phyloP scores from a whole-genome alignment of 2,329 filamentous ascomycete species.

The Lasiodiplodia sp. region DNA sequence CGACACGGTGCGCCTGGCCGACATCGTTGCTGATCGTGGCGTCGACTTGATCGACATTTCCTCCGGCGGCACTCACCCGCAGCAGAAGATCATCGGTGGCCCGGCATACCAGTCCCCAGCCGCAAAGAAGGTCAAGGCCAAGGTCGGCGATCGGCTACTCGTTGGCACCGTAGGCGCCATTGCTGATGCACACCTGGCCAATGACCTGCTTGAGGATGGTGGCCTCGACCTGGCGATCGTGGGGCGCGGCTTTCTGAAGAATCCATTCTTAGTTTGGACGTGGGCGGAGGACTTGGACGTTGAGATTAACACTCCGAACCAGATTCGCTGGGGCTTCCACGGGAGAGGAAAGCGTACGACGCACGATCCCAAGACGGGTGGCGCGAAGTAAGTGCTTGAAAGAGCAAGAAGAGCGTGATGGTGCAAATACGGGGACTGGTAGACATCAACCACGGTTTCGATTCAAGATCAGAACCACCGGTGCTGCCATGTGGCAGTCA shows the following conservation, averaged over 20 bases:
- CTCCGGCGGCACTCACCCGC: constrained; percentile 72
- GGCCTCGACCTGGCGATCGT: constrained; percentile 73
- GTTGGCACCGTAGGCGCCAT: constrained; percentile 81
- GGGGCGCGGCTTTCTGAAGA: constrained; percentile 80
- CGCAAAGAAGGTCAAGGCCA: constrained; percentile 74
- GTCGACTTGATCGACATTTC: constrained; percentile 86
- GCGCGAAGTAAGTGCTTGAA: background rate
- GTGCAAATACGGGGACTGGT: background rate
- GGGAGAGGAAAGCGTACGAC: constrained; percentile 51
- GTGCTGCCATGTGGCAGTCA: background rate
- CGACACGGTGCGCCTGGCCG: constrained; percentile 69
- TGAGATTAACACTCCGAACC: constrained; percentile 74
- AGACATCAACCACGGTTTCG: background rate
- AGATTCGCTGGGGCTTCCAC: constrained; percentile 69
- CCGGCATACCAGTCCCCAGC: constrained; percentile 79
- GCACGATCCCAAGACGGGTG: background rate
- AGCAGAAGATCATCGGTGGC: constrained; percentile 66
- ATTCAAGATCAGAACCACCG: background rate
- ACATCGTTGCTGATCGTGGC: constrained; percentile 72
- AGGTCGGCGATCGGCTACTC: constrained; percentile 72
- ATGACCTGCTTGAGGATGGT: constrained; percentile 61
- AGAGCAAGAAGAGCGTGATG: background rate
- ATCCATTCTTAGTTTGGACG: constrained; percentile 78
- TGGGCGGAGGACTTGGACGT: constrained; percentile 77
- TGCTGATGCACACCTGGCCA: constrained; percentile 71